Evolutionary conservation across 345 rosid species (phyloP).

Genomic region (Nephelium lappaceum): DNA sequence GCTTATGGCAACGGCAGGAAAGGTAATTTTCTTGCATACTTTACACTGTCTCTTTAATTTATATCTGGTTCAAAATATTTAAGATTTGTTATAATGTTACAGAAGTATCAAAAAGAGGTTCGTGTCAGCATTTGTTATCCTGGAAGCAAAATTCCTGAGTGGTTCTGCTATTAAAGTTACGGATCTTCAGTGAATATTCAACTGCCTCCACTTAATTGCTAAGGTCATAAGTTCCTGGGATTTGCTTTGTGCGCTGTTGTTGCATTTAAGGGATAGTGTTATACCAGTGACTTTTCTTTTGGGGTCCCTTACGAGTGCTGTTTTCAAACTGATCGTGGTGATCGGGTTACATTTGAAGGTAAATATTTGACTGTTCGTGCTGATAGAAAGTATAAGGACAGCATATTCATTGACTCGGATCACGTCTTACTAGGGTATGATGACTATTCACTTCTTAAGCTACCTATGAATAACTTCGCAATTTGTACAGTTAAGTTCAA

Average conservation of each 20-base stretch:
- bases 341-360: background rate
- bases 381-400: background rate
- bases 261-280: background rate
- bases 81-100: background rate
- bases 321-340: background rate
- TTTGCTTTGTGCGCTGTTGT: slow-evolving; percentile 1
- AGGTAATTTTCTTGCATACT: background rate
- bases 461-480: background rate
- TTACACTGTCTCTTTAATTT: background rate
- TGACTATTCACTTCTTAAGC: background rate
- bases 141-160: slow-evolving; percentile 8
- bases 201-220: background rate
- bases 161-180: background rate
- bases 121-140: background rate
- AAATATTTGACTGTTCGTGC: background rate
- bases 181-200: background rate
- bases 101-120: background rate
- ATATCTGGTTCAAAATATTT: background rate
- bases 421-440: background rate
- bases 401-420: background rate
- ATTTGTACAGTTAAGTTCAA: background rate
- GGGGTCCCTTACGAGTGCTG: background rate
- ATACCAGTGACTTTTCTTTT: too few relatives aligned
- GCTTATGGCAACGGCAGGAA: background rate
- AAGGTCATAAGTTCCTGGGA: background rate